Conservation (phyloP, 164 flowering plant genomes). For the Paratinospora sagittata region DNA sequence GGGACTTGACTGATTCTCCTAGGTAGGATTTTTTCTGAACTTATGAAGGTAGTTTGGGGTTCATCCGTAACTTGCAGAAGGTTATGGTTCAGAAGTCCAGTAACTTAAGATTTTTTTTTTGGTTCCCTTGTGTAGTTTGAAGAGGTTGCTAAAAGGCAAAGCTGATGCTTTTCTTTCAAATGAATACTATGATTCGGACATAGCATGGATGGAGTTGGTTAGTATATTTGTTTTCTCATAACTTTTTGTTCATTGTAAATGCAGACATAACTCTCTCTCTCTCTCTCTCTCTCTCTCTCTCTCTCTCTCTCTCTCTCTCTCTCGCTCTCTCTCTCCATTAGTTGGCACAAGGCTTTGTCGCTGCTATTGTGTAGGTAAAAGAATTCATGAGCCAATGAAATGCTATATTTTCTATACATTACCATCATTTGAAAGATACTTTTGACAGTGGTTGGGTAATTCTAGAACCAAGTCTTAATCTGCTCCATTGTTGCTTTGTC, state of each 20-base stretch:
- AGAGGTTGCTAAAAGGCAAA: constrained; percentile 71
- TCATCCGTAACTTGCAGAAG: neutral
- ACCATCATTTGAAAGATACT: no score
- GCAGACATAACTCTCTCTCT: no score
- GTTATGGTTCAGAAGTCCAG: neutral
- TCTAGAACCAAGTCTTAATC: no score
- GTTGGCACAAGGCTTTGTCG: neutral
- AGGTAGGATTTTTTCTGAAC: constrained; percentile 45
- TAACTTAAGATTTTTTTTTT: constrained; percentile 3
- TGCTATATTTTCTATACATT: no score
- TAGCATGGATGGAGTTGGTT: constrained; percentile 98
- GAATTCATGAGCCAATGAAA: neutral
- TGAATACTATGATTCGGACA: constrained; percentile 89
- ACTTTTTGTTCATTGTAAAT: constrained; percentile 6
- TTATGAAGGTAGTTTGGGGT: neutral
- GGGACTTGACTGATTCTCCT: constrained; percentile 55
- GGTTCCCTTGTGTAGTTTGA: constrained; percentile 52
- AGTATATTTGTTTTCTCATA: constrained; percentile 22
- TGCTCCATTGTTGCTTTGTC: no score
- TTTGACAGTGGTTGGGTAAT: no score
- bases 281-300: no score
- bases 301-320: no score
- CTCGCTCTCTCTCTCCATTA: neutral
- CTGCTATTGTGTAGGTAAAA: neutral
- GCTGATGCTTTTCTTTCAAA: constrained; percentile 90